Conservation (phyloP, 2,329 filamentous ascomycete genomes). For the Nannizziopsis arthrosporioides region DNA sequence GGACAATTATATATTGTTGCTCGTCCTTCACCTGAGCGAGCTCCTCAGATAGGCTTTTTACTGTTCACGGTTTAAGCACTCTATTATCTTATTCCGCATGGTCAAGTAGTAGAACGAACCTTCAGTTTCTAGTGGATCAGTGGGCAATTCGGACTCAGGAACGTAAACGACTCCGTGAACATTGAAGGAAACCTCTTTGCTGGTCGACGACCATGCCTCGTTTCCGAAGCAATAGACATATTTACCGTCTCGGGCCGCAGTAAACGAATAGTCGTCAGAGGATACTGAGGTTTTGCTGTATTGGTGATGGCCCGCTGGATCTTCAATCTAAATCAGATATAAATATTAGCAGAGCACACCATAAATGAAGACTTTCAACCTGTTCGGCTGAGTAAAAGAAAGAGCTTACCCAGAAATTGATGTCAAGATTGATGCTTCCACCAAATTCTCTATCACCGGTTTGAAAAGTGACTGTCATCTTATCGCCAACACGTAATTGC, state of each 20-base stretch:
- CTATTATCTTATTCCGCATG: not conserved
- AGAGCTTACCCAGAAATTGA: slow-evolving; percentile 86
- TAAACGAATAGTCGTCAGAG: slow-evolving; percentile 88
- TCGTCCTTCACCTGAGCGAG: slow-evolving; percentile 92
- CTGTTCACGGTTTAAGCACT: slow-evolving; percentile 35
- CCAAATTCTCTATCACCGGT: slow-evolving; percentile 95
- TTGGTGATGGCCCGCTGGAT: slow-evolving; percentile 63
- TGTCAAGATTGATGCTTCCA: slow-evolving; percentile 82
- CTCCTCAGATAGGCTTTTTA: slow-evolving; percentile 71
- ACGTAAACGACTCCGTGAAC: slow-evolving; percentile 98
- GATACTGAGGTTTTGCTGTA: slow-evolving; percentile 70
- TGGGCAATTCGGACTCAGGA: slow-evolving; percentile 67
- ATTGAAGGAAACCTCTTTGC: slow-evolving; percentile 98
- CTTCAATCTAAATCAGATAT: slow-evolving; percentile 52
- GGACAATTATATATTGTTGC: slow-evolving; percentile 89
- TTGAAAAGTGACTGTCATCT: slow-evolving; percentile 98
- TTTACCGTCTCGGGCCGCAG: slow-evolving; percentile 71
- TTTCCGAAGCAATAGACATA: slow-evolving; percentile 99
- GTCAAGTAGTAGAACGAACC: slow-evolving; percentile 41
- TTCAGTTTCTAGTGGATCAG: slow-evolving; percentile 84
- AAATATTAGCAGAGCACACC: not conserved
- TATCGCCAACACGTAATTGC: slow-evolving; percentile 79
- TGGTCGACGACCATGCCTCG: slow-evolving; percentile 91
- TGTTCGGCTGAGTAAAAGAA: slow-evolving; percentile 5
- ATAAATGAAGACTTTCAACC: slow-evolving; percentile 1